A percentile compares a stretch with the other conserved stretches of the same genome.
Evolutionary conservation across 2,329 filamentous ascomycete species (phyloP).

Genomic region (Phialemonium atrogriseum): DNA sequence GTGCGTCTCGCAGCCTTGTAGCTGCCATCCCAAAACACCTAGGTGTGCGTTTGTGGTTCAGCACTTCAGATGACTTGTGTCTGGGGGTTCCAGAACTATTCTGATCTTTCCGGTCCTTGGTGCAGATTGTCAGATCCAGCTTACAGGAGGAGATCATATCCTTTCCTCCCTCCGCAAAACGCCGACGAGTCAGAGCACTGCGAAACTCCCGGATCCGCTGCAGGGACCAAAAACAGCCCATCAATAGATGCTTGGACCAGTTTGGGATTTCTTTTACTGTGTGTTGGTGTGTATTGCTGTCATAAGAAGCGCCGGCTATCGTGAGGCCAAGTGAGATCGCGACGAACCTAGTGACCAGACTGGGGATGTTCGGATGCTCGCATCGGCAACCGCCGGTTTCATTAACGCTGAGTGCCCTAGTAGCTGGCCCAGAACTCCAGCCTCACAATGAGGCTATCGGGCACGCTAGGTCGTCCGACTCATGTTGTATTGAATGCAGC

Average conservation of each 20-base stretch:
- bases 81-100: conserved; percentile 16
- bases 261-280: conserved; percentile 1
- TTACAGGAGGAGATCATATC: conserved; percentile 9
- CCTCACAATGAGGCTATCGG: too few relatives aligned
- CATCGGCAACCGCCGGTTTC: too few relatives aligned
- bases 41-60: too few relatives aligned
- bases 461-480: too few relatives aligned
- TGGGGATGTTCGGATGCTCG: too few relatives aligned
- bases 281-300: too few relatives aligned
- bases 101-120: conserved; percentile 12
- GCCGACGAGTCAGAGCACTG: conserved; percentile 7
- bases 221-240: conserved; percentile 9
- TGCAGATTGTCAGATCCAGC: conserved; percentile 14
- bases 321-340: too few relatives aligned
- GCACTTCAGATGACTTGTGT: conserved; percentile 14
- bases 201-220: conserved; percentile 12
- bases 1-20: conserved; percentile 21
- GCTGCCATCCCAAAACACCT: conserved; percentile 19
- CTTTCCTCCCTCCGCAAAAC: conserved; percentile 4
- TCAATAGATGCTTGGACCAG: conserved; percentile 5
- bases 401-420: too few relatives aligned
- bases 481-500: too few relatives aligned
- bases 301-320: too few relatives aligned
- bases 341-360: too few relatives aligned
- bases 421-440: too few relatives aligned